Conservation (phyloP, 495 filamentous ascomycete genomes). For the Neurospora terricola region DNA sequence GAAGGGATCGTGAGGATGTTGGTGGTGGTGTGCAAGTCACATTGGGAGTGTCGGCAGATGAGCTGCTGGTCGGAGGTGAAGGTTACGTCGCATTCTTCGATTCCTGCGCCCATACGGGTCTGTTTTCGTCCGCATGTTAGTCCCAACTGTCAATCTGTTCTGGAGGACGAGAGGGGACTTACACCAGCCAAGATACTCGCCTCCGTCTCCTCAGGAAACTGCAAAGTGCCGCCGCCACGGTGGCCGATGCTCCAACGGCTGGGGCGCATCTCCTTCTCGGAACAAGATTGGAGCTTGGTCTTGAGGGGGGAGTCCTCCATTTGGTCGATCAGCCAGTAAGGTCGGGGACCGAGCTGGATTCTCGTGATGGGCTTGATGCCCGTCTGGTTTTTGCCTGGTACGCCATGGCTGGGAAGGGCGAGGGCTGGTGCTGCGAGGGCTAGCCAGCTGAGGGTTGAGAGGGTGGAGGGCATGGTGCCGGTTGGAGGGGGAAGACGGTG, state of each 20-base stretch:
- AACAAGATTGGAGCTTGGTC: conserved; percentile 42
- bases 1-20: conserved; percentile 48
- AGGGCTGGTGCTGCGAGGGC: conserved; percentile 9
- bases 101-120: conserved; percentile 51
- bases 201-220: conserved; percentile 51
- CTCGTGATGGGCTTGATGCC: conserved; percentile 17
- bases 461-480: background rate
- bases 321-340: conserved; percentile 48
- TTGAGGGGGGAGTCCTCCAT: conserved; percentile 51
- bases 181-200: conserved; percentile 42
- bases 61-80: conserved; percentile 52
- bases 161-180: background rate
- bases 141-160: too few species aligned
- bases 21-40: conserved; percentile 55
- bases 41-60: conserved; percentile 53
- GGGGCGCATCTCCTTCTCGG: conserved; percentile 28
- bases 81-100: conserved; percentile 54
- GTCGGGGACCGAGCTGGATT: conserved; percentile 46
- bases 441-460: background rate
- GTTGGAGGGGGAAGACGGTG: background rate
- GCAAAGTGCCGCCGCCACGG: conserved; percentile 46
- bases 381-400: conserved; percentile 10
- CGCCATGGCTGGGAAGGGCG: conserved; percentile 9
- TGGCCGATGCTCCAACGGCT: conserved; percentile 46
- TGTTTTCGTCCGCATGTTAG: background rate